Evolutionary conservation across 192 early-diverging fungal genomes (phyloP).

Genomic region (Jimgerdemannia lactiflua): DNA sequence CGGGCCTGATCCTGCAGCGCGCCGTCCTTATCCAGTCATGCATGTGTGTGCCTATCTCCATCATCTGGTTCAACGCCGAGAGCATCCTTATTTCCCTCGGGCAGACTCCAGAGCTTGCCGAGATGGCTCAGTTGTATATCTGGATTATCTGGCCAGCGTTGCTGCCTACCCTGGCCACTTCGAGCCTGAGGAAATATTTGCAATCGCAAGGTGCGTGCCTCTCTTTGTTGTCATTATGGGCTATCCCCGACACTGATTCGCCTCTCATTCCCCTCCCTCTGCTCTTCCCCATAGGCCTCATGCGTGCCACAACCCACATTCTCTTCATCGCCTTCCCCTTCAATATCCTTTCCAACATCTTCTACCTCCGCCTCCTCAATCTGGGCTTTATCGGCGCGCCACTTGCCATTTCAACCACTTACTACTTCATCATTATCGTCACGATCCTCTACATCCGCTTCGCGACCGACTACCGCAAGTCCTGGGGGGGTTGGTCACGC

Average conservation of each 20-base stretch:
- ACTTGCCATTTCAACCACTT: conserved; percentile 1
- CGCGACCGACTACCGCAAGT: conserved; percentile 4
- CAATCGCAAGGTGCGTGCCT: conserved; percentile 11
- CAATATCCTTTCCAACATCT: conserved; percentile 9
- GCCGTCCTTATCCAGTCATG: conserved; percentile 11
- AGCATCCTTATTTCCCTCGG: conserved; percentile 19
- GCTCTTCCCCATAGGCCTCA: conserved; percentile 10
- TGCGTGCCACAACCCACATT: conserved; percentile 22
- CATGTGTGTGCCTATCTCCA: conserved; percentile 9
- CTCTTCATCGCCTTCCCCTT: conserved; percentile 17
- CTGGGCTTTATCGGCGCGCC: conserved; percentile 15
- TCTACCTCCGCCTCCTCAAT: conserved; percentile 10
- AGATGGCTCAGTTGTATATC: conserved; percentile 15
- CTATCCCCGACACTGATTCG: background rate
- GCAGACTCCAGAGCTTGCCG: conserved; percentile 20
- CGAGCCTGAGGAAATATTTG: conserved; percentile 14
- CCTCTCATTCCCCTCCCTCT: background rate
- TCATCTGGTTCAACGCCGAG: conserved; percentile 21
- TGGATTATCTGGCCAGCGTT: conserved; percentile 8
- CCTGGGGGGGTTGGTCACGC: conserved; percentile 18
- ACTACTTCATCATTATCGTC: background rate
- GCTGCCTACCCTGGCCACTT: conserved; percentile 9
- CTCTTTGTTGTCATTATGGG: background rate
- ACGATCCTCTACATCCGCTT: conserved; percentile 8
- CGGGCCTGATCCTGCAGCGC: conserved; percentile 24